phyloP scores from a whole-genome alignment of 2,329 filamentous ascomycete genomes.

The Sporothrix globosa region DNA sequence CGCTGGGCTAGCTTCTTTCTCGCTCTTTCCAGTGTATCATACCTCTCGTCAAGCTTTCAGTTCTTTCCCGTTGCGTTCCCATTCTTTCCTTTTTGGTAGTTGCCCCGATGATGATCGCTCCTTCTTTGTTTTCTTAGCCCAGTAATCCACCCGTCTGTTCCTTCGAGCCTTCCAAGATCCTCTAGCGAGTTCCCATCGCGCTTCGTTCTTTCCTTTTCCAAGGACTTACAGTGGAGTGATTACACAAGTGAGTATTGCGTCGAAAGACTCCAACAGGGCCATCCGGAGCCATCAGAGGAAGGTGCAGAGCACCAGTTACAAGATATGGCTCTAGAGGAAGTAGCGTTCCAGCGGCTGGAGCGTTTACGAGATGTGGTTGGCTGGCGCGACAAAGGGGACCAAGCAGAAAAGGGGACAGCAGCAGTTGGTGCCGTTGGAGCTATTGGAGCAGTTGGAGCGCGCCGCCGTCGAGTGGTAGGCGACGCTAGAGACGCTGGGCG shows the following conservation, averaged over 20 bases:
- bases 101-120: neutral
- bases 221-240: conserved; percentile 7
- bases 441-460: no score
- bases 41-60: neutral
- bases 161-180: conserved; percentile 11
- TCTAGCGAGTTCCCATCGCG: neutral
- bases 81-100: neutral
- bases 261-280: neutral
- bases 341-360: neutral
- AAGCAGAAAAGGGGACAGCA: neutral
- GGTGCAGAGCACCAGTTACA: no score
- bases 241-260: conserved; percentile 8
- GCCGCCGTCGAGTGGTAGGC: neutral
- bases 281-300: conserved; percentile 4
- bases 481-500: conserved; percentile 23
- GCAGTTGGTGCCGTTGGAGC: neutral
- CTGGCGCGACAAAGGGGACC: conserved; percentile 4
- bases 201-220: neutral
- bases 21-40: conserved; percentile 3
- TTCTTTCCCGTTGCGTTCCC: neutral
- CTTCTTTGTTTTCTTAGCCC: conserved; percentile 6
- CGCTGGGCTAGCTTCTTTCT: conserved; percentile 3
- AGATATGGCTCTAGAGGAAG: no score
- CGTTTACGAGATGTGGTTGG: conserved; percentile 30
- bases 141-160: neutral